These are phyloP conservation scores for Pyrenophora graminea DNA, from an alignment of 2,329 filamentous ascomycete species.

Conservation along the genomic window DNA sequence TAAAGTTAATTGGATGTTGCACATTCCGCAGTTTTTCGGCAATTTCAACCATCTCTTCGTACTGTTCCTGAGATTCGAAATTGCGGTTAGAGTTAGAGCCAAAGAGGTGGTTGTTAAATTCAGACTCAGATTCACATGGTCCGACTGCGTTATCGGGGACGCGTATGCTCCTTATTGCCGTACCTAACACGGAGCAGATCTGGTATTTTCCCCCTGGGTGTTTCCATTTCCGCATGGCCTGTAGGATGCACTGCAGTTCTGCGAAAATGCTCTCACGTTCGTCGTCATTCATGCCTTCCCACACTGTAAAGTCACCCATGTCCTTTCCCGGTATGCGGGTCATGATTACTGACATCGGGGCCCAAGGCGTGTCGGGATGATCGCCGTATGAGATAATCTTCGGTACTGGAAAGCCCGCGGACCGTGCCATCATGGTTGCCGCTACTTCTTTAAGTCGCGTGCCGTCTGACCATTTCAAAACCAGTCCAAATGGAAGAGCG, in stretches of 20 bases:
- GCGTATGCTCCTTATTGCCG: constrained; percentile 34
- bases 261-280: constrained; percentile 39
- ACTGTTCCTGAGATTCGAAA: no score
- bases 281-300: constrained; percentile 32
- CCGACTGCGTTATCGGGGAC: not conserved
- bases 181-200: constrained; percentile 43
- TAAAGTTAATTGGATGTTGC: no score
- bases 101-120: no score
- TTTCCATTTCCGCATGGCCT: constrained; percentile 44
- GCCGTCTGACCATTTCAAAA: constrained; percentile 25
- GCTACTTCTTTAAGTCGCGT: constrained; percentile 25
- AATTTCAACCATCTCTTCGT: no score
- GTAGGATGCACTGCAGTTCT: constrained; percentile 43
- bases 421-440: constrained; percentile 17
- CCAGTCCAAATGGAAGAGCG: constrained; percentile 21
- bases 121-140: no score
- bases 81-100: no score
- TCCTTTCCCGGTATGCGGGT: constrained; percentile 46
- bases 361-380: constrained; percentile 12
- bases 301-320: constrained; percentile 13
- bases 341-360: constrained; percentile 29
- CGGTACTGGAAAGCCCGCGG: constrained; percentile 24
- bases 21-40: no score
- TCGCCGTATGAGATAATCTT: constrained; percentile 23
- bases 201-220: constrained; percentile 22